Evolutionary conservation across 2,329 filamentous ascomycete genomes (phyloP).

Genomic region (Diaporthe longicolla): DNA sequence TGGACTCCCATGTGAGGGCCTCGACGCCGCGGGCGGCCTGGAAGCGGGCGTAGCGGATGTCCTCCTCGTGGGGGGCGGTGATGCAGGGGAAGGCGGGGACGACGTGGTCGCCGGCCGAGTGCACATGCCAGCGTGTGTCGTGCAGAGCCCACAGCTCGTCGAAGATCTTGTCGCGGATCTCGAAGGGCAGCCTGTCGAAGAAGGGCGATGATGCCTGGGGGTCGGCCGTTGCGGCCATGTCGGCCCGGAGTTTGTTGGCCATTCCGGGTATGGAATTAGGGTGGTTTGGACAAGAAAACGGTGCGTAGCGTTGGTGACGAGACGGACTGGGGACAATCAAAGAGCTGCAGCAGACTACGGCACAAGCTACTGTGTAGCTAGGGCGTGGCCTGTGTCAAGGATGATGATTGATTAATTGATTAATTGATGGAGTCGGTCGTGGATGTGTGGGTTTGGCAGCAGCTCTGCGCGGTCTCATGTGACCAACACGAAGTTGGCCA

Average conservation of each 20-base stretch:
- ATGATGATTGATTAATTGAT: too few relatives aligned
- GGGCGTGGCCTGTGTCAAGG: not conserved
- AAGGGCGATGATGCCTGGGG: conserved; percentile 58
- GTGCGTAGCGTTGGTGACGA: not conserved
- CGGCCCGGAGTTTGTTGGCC: conserved; percentile 50
- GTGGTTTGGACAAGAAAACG: too few relatives aligned
- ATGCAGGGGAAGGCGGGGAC: conserved; percentile 44
- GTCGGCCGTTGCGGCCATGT: conserved; percentile 55
- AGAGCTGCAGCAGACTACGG: too few relatives aligned
- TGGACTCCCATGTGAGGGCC: conserved; percentile 36
- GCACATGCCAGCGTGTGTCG: conserved; percentile 46
- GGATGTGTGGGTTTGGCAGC: too few relatives aligned
- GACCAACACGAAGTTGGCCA: not conserved
- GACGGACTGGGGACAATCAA: not conserved
- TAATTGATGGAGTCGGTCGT: too few relatives aligned
- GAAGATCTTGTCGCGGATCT: conserved; percentile 52
- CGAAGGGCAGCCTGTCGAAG: conserved; percentile 48
- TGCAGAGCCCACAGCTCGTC: conserved; percentile 47
- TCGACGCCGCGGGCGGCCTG: conserved; percentile 33
- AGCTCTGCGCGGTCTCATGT: not conserved
- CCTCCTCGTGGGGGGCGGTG: conserved; percentile 42
- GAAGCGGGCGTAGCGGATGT: conserved; percentile 38
- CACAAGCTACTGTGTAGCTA: not conserved
- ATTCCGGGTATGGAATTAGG: conserved; percentile 4
- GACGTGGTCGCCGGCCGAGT: conserved; percentile 12